These are phyloP conservation scores for Petunia axillaris DNA, from an alignment of 257 asterid genomes.

Conservation along the genomic window DNA sequence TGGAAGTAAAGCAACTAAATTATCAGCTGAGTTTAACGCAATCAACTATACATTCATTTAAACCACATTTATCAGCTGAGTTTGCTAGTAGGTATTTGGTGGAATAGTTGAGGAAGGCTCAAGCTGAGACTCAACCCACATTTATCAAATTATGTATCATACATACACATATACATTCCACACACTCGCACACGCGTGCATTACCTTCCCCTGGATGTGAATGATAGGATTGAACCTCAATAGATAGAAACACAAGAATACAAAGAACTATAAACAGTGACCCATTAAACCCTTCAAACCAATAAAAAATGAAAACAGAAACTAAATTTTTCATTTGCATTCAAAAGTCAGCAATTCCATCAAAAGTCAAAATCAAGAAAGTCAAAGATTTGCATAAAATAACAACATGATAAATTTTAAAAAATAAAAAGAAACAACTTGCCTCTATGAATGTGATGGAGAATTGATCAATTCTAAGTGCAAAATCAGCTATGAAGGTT, in stretches of 20 bases:
- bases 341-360: not conserved
- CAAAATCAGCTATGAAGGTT: slow-evolving; percentile 13
- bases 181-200: too few species aligned
- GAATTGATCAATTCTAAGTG: not conserved
- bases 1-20: not conserved
- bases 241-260: not conserved
- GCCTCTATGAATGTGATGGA: not conserved
- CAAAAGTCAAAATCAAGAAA: not conserved
- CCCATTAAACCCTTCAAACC: not conserved
- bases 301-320: not conserved
- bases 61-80: too few species aligned
- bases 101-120: too few species aligned
- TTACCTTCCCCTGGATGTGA: too few species aligned
- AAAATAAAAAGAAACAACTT: not conserved
- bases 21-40: not conserved
- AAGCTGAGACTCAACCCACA: too few species aligned
- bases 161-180: too few species aligned
- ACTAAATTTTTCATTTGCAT: not conserved
- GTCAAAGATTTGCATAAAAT: slow-evolving; percentile 6
- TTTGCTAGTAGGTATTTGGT: not conserved
- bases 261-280: too few species aligned
- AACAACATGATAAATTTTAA: not conserved
- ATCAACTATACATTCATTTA: not conserved
- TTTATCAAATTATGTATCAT: too few species aligned
- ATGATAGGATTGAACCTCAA: too few species aligned